Evolutionary conservation across 2,329 filamentous ascomycete genomes (phyloP).

Genomic region (Microsporum canis): DNA sequence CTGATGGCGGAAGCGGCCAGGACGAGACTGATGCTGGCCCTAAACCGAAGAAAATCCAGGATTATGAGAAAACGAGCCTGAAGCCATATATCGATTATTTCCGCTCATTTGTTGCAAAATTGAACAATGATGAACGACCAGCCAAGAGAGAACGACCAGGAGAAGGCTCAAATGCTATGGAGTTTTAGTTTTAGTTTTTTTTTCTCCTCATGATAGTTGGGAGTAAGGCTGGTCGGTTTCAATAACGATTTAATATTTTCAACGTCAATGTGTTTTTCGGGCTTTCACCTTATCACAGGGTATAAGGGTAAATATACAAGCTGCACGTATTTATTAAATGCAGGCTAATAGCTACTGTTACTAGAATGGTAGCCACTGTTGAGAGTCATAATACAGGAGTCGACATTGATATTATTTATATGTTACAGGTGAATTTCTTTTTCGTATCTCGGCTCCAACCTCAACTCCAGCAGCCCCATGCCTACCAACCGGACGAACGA

Average conservation of each 20-base stretch:
- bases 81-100: slow-evolving; percentile 91
- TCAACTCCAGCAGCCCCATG: background rate
- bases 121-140: slow-evolving; percentile 62
- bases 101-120: slow-evolving; percentile 60
- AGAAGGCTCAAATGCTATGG: slow-evolving; percentile 47
- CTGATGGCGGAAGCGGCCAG: background rate
- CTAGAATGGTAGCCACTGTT: background rate
- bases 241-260: background rate
- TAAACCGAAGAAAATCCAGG: slow-evolving; percentile 45
- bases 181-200: slow-evolving; percentile 42
- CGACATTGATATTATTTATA: slow-evolving; percentile 1
- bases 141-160: slow-evolving; percentile 43
- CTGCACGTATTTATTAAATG: background rate
- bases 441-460: background rate
- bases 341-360: background rate
- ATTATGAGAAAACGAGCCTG: slow-evolving; percentile 95
- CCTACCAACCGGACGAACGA: background rate
- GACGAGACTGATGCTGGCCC: slow-evolving; percentile 22
- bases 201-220: background rate
- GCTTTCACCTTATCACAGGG: background rate
- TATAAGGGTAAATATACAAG: background rate
- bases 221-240: background rate
- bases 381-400: background rate
- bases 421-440: slow-evolving; percentile 6
- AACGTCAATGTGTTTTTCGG: background rate